These are phyloP conservation scores for Venustampulla echinocandica DNA, from an alignment of 495 filamentous ascomycete species.

Conservation along the genomic window DNA sequence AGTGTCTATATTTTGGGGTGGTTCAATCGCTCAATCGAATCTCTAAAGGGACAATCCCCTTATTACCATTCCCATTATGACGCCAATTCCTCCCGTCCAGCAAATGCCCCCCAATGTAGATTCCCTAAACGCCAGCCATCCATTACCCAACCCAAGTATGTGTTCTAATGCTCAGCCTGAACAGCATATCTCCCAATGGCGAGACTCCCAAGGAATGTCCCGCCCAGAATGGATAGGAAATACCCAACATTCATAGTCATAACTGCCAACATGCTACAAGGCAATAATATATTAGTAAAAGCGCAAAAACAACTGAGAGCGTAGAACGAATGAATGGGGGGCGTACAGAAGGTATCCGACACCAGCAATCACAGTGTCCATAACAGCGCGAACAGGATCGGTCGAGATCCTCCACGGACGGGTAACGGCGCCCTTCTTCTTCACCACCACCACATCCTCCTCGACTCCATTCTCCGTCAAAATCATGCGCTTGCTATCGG, in stretches of 20 bases:
- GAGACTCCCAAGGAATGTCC: conserved; percentile 77
- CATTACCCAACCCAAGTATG: no score
- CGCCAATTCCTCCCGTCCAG: background rate
- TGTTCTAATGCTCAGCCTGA: no score
- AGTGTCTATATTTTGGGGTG: no score
- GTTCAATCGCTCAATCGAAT: no score
- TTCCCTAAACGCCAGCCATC: background rate
- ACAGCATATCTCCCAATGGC: conserved; percentile 57
- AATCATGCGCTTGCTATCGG: conserved; percentile 49
- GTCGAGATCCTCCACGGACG: conserved; percentile 71
- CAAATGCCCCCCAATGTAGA: conserved; percentile 3
- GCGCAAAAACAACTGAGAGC: conserved; percentile 2
- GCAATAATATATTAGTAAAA: background rate
- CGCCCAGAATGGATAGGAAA: conserved; percentile 77
- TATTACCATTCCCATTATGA: no score
- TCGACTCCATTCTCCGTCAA: conserved; percentile 62
- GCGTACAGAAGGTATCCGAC: conserved; percentile 87
- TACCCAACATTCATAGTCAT: conserved; percentile 99
- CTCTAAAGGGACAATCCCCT: no score
- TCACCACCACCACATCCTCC: conserved; percentile 63
- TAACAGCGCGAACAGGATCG: conserved; percentile 61
- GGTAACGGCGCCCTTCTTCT: conserved; percentile 35
- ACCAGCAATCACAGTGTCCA: conserved; percentile 62
- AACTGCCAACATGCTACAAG: conserved; percentile 86
- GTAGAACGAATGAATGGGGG: background rate